These are phyloP conservation scores for Vaccinium darrowii DNA, from an alignment of 148 eudicot species.

Conservation along the genomic window DNA sequence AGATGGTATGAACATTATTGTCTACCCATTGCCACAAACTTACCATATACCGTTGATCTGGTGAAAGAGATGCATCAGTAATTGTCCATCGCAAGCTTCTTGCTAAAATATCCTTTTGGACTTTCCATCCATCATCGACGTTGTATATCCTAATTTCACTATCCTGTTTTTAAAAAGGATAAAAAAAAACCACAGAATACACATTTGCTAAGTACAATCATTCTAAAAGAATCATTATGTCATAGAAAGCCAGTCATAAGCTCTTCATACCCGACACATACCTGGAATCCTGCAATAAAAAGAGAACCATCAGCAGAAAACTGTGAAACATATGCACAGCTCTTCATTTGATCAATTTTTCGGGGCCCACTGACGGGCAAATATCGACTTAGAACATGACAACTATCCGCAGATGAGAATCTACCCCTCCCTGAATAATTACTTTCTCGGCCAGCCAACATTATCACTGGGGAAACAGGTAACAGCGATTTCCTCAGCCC, in stretches of 20 bases:
- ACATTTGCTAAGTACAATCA: neutral
- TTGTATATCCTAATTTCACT: slow-evolving; percentile 78
- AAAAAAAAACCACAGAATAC: neutral
- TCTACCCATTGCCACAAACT: slow-evolving; percentile 27
- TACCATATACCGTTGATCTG: slow-evolving; percentile 74
- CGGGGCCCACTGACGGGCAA: slow-evolving; percentile 74
- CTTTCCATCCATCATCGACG: slow-evolving; percentile 73
- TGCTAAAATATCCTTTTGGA: slow-evolving; percentile 75
- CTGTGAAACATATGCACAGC: slow-evolving; percentile 82
- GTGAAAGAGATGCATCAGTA: slow-evolving; percentile 89
- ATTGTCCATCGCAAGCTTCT: slow-evolving; percentile 85
- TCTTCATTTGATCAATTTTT: slow-evolving; percentile 57
- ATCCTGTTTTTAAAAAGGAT: slow-evolving; percentile 47
- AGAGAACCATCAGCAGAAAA: slow-evolving; percentile 85
- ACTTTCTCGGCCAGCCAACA: slow-evolving; percentile 80
- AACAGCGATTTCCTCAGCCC: slow-evolving; percentile 30
- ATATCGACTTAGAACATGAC: slow-evolving; percentile 67
- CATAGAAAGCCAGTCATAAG: neutral
- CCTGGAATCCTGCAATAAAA: slow-evolving; percentile 91
- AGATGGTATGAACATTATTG: neutral
- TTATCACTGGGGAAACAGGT: slow-evolving; percentile 54
- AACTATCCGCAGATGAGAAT: slow-evolving; percentile 59
- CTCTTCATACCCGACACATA: slow-evolving; percentile 13
- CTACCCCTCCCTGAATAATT: slow-evolving; percentile 70
- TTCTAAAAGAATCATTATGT: neutral